Percentiles rank a stretch among this genome's conserved stretches.
Evolutionary conservation across 805 yeast genomes (phyloP).

Genomic region (Zygosaccharomyces siamensis): DNA sequence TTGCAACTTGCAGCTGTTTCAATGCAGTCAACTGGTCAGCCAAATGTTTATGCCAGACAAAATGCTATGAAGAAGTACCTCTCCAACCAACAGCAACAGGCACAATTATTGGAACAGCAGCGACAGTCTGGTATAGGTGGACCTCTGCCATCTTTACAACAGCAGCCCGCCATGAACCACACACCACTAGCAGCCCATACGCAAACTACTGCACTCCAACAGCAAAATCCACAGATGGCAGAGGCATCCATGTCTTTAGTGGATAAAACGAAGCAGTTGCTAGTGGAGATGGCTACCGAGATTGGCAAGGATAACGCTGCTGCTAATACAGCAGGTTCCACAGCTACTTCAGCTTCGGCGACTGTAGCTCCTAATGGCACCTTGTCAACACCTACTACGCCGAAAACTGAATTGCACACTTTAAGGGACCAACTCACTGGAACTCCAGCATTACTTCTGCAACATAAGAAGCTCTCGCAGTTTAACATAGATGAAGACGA

Average conservation of each 20-base stretch:
- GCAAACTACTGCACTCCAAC: slow-evolving; percentile 8
- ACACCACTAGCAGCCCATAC: slow-evolving; percentile 1
- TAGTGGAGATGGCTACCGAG: slow-evolving; percentile 32
- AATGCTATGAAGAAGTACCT: slow-evolving; percentile 36
- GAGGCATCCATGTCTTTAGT: slow-evolving; percentile 33
- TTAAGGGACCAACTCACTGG: slow-evolving; percentile 22
- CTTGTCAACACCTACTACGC: slow-evolving; percentile 33
- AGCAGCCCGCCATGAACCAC: slow-evolving; percentile 6
- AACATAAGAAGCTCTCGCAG: slow-evolving; percentile 40
- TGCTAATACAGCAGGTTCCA: slow-evolving; percentile 10
- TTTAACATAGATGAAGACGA: slow-evolving; percentile 49
- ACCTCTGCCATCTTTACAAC: slow-evolving; percentile 1
- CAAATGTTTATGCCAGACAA: slow-evolving; percentile 37
- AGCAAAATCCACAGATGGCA: slow-evolving; percentile 21
- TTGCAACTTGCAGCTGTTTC: slow-evolving; percentile 33
- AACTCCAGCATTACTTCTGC: slow-evolving; percentile 32
- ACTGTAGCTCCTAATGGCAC: slow-evolving; percentile 23
- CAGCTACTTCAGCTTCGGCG: slow-evolving; percentile 13
- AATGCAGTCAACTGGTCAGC: slow-evolving; percentile 34
- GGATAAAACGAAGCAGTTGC: slow-evolving; percentile 31
- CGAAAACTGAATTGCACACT: slow-evolving; percentile 28
- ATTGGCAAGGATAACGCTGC: slow-evolving; percentile 4
- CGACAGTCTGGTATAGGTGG: slow-evolving; percentile 7
- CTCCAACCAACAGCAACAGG: slow-evolving; percentile 21
- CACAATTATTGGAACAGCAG: slow-evolving; percentile 14